Conservation (phyloP, 2,329 filamentous ascomycete species). For the Gaeumannomyces sp. region DNA sequence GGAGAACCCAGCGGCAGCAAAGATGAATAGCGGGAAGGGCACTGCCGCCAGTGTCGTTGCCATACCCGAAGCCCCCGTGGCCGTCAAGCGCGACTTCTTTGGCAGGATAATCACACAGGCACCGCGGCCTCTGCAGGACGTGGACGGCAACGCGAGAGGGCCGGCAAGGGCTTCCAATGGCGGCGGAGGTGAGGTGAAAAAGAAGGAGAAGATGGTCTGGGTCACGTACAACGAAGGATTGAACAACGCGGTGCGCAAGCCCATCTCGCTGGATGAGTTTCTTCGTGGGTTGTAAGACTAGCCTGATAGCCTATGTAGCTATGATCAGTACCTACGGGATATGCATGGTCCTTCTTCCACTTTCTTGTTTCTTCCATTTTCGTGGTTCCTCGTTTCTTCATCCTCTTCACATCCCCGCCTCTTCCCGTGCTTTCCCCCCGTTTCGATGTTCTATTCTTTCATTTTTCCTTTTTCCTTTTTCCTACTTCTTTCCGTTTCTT, state of each 20-base stretch:
- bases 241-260: conserved; percentile 87
- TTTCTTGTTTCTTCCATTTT: not conserved
- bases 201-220: conserved; percentile 61
- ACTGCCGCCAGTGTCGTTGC: not conserved
- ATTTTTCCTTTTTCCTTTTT: too few relatives aligned
- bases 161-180: conserved; percentile 14
- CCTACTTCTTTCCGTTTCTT: too few relatives aligned
- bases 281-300: conserved; percentile 54
- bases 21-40: conserved; percentile 5
- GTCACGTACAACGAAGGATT: conserved; percentile 85
- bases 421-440: too few relatives aligned
- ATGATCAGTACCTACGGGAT: too few relatives aligned
- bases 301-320: not conserved
- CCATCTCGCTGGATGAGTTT: conserved; percentile 74
- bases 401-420: too few relatives aligned
- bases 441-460: too few relatives aligned
- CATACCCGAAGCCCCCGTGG: conserved; percentile 25
- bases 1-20: conserved; percentile 25
- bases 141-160: conserved; percentile 31
- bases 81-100: conserved; percentile 77
- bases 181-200: conserved; percentile 24
- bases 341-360: not conserved
- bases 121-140: conserved; percentile 30
- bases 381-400: too few relatives aligned
- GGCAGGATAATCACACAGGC: conserved; percentile 55